Conservation (phyloP, 1,284 basidiomycete species). For the Sphagnurus paluster region DNA sequence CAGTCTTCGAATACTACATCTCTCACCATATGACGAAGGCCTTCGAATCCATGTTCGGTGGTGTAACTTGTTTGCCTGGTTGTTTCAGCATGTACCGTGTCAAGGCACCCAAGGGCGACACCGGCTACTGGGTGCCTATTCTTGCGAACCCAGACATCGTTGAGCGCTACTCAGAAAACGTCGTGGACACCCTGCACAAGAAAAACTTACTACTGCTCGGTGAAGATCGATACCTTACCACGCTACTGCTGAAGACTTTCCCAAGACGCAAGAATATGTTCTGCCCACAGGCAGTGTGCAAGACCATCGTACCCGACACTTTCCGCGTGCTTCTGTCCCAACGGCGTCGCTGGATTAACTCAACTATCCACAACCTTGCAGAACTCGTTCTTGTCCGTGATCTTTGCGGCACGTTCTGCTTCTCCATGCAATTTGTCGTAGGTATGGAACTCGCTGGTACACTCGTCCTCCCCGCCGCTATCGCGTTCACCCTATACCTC, state of each 20-base stretch:
- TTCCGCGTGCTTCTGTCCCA: slow-evolving; percentile 94
- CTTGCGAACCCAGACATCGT: slow-evolving; percentile 97
- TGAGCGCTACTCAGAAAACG: slow-evolving; percentile 97
- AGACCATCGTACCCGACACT: slow-evolving; percentile 96
- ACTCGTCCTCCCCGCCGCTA: slow-evolving; percentile 94
- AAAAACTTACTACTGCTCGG: slow-evolving; percentile 97
- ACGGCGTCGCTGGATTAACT: slow-evolving; percentile 99
- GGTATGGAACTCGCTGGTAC: slow-evolving; percentile 98
- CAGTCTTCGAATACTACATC: slow-evolving; percentile 99
- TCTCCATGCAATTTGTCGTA: slow-evolving; percentile 97
- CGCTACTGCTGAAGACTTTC: slow-evolving; percentile 96
- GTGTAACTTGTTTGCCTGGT: slow-evolving; percentile 98
- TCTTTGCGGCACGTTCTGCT: slow-evolving; percentile 94
- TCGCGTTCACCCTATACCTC: slow-evolving; percentile 93
- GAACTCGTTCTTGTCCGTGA: slow-evolving; percentile 94
- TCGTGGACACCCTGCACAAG: slow-evolving; percentile 98
- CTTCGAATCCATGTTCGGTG: slow-evolving; percentile 99
- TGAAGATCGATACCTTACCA: slow-evolving; percentile 98
- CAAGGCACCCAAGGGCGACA: slow-evolving; percentile 93
- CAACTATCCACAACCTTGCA: slow-evolving; percentile 96
- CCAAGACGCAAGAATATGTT: slow-evolving; percentile 99
- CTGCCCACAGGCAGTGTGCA: slow-evolving; percentile 97
- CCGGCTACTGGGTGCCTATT: slow-evolving; percentile 97
- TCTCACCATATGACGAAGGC: slow-evolving; percentile 99
- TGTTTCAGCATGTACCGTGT: slow-evolving; percentile 99